A percentile compares a stretch with the other conserved stretches of the same genome.
These are phyloP conservation scores for Funneliformis caledonium DNA, from an alignment of 371 early-diverging fungal genomes.

Conservation along the genomic window DNA sequence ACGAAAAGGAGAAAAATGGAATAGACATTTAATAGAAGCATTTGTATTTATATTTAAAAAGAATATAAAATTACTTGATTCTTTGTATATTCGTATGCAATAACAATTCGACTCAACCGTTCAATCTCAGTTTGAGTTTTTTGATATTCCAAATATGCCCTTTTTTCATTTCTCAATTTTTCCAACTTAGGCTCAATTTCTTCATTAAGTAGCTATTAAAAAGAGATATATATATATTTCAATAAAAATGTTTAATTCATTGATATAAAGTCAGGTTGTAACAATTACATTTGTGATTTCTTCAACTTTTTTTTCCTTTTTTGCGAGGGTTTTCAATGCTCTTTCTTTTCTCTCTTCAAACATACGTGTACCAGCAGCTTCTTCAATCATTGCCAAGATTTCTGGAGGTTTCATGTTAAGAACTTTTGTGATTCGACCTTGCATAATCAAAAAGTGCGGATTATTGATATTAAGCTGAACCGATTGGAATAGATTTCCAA, in stretches of 20 bases:
- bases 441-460: conserved; percentile 99
- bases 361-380: conserved; percentile 98
- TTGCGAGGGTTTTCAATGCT: conserved; percentile 90
- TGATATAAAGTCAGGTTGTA: not conserved
- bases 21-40: not conserved
- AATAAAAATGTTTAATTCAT: not conserved
- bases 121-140: conserved; percentile 91
- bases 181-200: conserved; percentile 95
- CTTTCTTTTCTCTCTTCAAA: conserved; percentile 98
- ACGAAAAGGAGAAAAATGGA: not conserved
- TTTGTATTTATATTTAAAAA: not conserved
- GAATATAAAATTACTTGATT: conserved; percentile 51
- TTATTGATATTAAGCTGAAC: conserved; percentile 98
- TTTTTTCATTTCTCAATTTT: conserved; percentile 87
- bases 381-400: conserved; percentile 97
- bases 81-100: conserved; percentile 82
- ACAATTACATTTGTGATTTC: conserved; percentile 76
- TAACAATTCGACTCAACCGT: conserved; percentile 73
- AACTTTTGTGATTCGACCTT: conserved; percentile 98
- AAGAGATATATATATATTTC: not conserved
- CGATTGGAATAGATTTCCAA: conserved; percentile 92
- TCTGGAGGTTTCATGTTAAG: conserved; percentile 99
- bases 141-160: conserved; percentile 90
- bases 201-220: conserved; percentile 72
- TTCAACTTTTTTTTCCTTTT: conserved; percentile 95